These are phyloP conservation scores for Sporothrix schenckii DNA, from an alignment of 2,329 filamentous ascomycete genomes.

Conservation along the genomic window DNA sequence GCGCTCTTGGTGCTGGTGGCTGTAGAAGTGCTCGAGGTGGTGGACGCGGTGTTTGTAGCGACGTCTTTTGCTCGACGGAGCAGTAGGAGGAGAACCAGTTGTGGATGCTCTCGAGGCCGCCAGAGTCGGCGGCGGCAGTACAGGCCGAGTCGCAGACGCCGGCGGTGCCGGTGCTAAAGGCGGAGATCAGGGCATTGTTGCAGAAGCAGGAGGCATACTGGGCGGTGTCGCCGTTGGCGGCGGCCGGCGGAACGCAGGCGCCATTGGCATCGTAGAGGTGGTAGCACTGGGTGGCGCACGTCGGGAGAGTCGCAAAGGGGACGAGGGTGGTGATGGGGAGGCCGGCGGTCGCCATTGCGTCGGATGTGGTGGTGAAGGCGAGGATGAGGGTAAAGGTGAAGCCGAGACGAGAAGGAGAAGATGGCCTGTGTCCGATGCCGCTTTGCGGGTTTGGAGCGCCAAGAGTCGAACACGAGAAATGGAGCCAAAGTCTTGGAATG, in stretches of 20 bases:
- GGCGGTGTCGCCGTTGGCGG: slow-evolving; percentile 50
- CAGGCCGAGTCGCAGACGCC: slow-evolving; percentile 67
- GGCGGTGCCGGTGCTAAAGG: slow-evolving; percentile 59
- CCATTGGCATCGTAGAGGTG: slow-evolving; percentile 70
- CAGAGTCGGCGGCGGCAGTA: slow-evolving; percentile 48
- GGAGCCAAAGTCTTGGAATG: too few species aligned
- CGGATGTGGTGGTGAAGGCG: not conserved
- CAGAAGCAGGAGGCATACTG: slow-evolving; percentile 76
- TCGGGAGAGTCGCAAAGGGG: slow-evolving; percentile 61
- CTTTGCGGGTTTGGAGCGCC: not conserved
- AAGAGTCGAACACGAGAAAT: not conserved
- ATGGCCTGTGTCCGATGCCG: too few species aligned
- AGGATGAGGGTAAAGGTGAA: not conserved
- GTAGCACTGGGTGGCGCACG: slow-evolving; percentile 63
- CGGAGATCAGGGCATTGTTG: slow-evolving; percentile 59
- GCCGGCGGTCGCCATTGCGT: slow-evolving; percentile 13
- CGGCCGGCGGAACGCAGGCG: slow-evolving; percentile 66
- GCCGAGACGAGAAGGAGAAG: too few species aligned
- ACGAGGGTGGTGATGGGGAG: slow-evolving; percentile 54
- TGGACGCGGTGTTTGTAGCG: slow-evolving; percentile 40
- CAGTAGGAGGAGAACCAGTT: slow-evolving; percentile 74
- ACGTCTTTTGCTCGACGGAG: slow-evolving; percentile 48
- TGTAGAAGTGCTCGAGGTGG: slow-evolving; percentile 28
- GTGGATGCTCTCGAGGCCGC: slow-evolving; percentile 61
- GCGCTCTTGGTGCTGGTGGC: not conserved